phyloP scores from a whole-genome alignment of 495 filamentous ascomycete genomes.

The Podospora pseudoanserina region DNA sequence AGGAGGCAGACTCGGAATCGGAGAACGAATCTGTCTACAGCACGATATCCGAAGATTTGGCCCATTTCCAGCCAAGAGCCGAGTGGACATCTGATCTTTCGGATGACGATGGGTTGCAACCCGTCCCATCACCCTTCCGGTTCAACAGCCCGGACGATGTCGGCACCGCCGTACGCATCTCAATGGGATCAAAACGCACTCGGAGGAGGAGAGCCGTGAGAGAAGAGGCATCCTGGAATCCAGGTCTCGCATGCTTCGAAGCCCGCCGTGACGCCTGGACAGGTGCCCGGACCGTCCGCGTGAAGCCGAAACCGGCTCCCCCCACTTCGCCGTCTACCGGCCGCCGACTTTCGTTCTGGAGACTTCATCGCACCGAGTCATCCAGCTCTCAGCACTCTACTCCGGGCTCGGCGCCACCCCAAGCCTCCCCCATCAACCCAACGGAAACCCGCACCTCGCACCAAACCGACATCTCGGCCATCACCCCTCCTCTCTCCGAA shows the following conservation, averaged over 20 bases:
- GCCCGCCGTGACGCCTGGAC: slow-evolving; percentile 82
- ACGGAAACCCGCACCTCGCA: slow-evolving; percentile 25
- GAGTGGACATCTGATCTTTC: slow-evolving; percentile 50
- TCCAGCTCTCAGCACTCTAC: slow-evolving; percentile 28
- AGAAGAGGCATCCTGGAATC: slow-evolving; percentile 80
- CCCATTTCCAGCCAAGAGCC: slow-evolving; percentile 38
- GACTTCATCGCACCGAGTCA: slow-evolving; percentile 31
- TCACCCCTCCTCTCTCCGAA: slow-evolving; percentile 22
- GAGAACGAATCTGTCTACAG: slow-evolving; percentile 45
- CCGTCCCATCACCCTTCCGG: slow-evolving; percentile 48
- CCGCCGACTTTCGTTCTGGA: slow-evolving; percentile 28
- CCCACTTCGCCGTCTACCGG: slow-evolving; percentile 32
- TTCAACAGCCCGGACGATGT: slow-evolving; percentile 64
- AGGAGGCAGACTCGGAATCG: slow-evolving; percentile 36
- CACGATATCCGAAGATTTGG: slow-evolving; percentile 44
- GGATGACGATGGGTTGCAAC: slow-evolving; percentile 34
- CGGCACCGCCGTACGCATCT: slow-evolving; percentile 40
- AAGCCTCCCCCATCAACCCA: slow-evolving; percentile 26
- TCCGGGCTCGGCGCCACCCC: slow-evolving; percentile 20
- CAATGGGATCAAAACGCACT: slow-evolving; percentile 47
- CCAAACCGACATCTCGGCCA: slow-evolving; percentile 17
- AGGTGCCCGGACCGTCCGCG: slow-evolving; percentile 56
- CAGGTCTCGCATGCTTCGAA: slow-evolving; percentile 71
- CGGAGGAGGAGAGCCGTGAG: slow-evolving; percentile 58
- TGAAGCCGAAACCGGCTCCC: slow-evolving; percentile 34